These are phyloP conservation scores for Borealophlyctis nickersoniae DNA, from an alignment of 192 early-diverging fungal species.

Conservation along the genomic window DNA sequence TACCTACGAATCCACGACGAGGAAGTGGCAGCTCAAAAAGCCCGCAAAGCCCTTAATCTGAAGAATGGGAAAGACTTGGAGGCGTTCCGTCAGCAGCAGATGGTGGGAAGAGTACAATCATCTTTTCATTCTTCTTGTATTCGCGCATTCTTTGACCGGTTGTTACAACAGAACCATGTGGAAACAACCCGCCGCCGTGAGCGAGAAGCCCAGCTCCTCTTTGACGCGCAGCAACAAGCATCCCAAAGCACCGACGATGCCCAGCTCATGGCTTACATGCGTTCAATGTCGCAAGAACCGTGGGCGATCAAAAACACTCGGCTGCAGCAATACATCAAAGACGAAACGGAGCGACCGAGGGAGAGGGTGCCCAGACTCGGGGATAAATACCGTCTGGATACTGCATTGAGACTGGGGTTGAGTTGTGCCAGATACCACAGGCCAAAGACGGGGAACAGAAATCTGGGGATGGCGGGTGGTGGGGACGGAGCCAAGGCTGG, in stretches of 20 bases:
- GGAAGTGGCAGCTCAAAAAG: not conserved
- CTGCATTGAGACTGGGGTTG: not conserved
- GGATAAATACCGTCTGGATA: not conserved
- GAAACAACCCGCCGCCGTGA: not conserved
- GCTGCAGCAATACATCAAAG: constrained; percentile 24
- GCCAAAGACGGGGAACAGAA: not conserved
- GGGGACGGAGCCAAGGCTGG: not conserved
- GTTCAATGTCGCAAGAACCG: constrained; percentile 17
- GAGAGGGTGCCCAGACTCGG: not conserved
- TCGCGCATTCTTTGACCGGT: not conserved
- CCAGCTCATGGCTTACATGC: constrained; percentile 26
- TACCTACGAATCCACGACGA: constrained; percentile 17
- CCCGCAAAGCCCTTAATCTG: not conserved
- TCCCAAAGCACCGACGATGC: constrained; percentile 4
- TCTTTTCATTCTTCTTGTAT: not conserved
- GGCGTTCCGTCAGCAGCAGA: constrained; percentile 13
- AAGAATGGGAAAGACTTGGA: constrained; percentile 21
- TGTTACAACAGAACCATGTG: not conserved
- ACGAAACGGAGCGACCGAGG: not conserved
- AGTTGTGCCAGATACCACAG: not conserved
- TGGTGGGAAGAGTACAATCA: constrained; percentile 13
- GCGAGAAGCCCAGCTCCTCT: not conserved
- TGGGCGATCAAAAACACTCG: constrained; percentile 33
- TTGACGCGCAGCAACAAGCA: not conserved
- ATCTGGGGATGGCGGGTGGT: not conserved